These are phyloP conservation scores for Cairneyella variabilis DNA, from an alignment of 495 filamentous ascomycete genomes.

Conservation along the genomic window DNA sequence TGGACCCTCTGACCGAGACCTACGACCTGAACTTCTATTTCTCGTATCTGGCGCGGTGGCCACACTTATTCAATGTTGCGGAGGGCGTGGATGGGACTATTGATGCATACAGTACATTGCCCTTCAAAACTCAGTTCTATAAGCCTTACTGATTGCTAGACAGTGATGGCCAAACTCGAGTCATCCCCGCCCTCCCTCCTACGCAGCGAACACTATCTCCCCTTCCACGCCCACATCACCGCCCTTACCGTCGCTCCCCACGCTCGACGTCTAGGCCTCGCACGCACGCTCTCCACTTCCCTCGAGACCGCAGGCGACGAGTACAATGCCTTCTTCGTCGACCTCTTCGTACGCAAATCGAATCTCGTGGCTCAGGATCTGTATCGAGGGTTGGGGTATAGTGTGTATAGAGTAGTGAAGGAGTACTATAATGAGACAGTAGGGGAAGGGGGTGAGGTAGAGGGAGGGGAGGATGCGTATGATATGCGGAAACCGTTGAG, in stretches of 20 bases:
- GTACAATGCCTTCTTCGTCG: conserved; percentile 88
- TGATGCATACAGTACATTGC: conserved; percentile 82
- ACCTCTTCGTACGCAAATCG: conserved; percentile 85
- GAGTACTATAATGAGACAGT: conserved; percentile 89
- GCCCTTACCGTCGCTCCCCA: conserved; percentile 88
- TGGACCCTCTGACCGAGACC: conserved; percentile 93
- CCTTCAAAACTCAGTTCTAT: background rate
- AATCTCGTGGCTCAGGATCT: conserved; percentile 84
- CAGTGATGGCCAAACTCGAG: conserved; percentile 96
- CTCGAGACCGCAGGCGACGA: conserved; percentile 77
- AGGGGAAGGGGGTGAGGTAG: conserved; percentile 31
- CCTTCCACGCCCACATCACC: conserved; percentile 98
- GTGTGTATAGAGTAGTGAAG: conserved; percentile 80
- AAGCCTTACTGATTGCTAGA: background rate
- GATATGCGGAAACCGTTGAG: conserved; percentile 93
- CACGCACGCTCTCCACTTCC: conserved; percentile 69
- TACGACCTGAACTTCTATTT: conserved; percentile 95
- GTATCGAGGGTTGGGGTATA: conserved; percentile 87
- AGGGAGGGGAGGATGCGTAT: conserved; percentile 76
- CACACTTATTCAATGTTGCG: conserved; percentile 82
- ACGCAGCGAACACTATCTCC: conserved; percentile 79
- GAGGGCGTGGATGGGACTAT: conserved; percentile 78
- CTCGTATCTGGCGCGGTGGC: conserved; percentile 92
- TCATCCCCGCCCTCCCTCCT: conserved; percentile 69
- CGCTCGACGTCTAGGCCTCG: conserved; percentile 80